These are phyloP conservation scores for Diversispora eburnea DNA, from an alignment of 192 early-diverging fungal genomes.

Conservation along the genomic window DNA sequence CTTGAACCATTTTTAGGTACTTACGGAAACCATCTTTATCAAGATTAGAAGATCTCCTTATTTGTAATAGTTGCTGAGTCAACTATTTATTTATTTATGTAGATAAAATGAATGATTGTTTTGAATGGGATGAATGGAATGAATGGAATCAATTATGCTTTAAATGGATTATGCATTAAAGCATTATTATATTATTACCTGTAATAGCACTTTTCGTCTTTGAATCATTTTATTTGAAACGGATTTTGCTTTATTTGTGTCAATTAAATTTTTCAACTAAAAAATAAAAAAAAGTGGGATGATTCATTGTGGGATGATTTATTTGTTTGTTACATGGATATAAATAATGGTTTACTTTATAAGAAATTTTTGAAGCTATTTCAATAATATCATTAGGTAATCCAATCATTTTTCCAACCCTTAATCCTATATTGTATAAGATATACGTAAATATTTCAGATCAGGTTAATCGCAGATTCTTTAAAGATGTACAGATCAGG, in stretches of 20 bases:
- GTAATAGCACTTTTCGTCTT: slow-evolving; percentile 14
- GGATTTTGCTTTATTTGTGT: slow-evolving; percentile 22
- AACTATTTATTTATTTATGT: slow-evolving; percentile 11
- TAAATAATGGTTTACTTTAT: slow-evolving; percentile 32
- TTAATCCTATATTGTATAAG: slow-evolving; percentile 33
- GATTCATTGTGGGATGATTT: background rate
- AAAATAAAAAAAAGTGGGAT: background rate
- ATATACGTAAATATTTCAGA: background rate
- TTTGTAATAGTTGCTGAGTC: slow-evolving; percentile 9
- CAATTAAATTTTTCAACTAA: slow-evolving; percentile 21
- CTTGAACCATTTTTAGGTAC: slow-evolving; percentile 37
- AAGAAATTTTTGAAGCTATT: slow-evolving; percentile 38
- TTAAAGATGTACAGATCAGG: too few relatives aligned
- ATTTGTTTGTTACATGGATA: slow-evolving; percentile 10
- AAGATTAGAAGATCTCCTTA: slow-evolving; percentile 27
- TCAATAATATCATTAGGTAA: slow-evolving; percentile 32
- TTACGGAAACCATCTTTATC: slow-evolving; percentile 26
- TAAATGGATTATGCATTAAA: background rate
- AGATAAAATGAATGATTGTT: background rate
- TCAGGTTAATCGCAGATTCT: background rate
- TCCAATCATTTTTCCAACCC: slow-evolving; percentile 41
- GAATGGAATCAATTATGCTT: background rate
- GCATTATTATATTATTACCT: background rate
- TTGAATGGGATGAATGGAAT: too few relatives aligned
- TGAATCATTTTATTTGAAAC: slow-evolving; percentile 30